phyloP scores from a whole-genome alignment of 345 rosid species.

The Lagerstroemia speciosa region DNA sequence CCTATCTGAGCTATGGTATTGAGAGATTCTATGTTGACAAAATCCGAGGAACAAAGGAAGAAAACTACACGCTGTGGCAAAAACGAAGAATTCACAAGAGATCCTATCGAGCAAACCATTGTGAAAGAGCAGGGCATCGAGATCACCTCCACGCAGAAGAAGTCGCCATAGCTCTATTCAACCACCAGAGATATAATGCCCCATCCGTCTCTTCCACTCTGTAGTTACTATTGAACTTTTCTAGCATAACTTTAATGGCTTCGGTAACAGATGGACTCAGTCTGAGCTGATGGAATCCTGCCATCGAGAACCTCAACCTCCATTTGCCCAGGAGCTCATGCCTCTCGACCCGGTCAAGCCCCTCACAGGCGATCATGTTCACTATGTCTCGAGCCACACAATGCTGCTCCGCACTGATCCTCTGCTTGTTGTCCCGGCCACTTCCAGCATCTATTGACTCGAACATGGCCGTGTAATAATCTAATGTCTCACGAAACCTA shows the following conservation, averaged over 20 bases:
- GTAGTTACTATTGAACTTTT: conserved; percentile 25
- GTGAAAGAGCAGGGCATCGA: not conserved
- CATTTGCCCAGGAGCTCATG: conserved; percentile 40
- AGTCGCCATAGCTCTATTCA: conserved; percentile 28
- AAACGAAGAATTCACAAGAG: conserved; percentile 1
- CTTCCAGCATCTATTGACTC: conserved; percentile 14
- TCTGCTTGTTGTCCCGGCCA: conserved; percentile 19
- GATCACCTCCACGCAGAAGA: conserved; percentile 40
- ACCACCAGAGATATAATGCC: conserved; percentile 32
- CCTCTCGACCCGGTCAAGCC: conserved; percentile 35
- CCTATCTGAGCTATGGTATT: not conserved
- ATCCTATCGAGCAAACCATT: too few relatives aligned
- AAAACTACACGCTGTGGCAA: not conserved
- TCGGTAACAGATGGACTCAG: conserved; percentile 9
- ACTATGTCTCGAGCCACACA: conserved; percentile 47
- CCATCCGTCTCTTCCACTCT: conserved; percentile 29
- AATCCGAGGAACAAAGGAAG: not conserved
- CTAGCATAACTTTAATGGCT: conserved; percentile 8
- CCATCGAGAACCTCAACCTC: conserved; percentile 20
- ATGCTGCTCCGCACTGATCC: conserved; percentile 45
- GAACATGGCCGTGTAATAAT: conserved; percentile 17
- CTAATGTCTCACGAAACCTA: conserved; percentile 14
- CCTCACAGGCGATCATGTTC: conserved; percentile 44
- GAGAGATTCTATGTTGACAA: not conserved
- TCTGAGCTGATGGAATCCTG: conserved; percentile 13